phyloP scores from a whole-genome alignment of 495 filamentous ascomycete species.

The Podospora bellae-mahoneyi region DNA sequence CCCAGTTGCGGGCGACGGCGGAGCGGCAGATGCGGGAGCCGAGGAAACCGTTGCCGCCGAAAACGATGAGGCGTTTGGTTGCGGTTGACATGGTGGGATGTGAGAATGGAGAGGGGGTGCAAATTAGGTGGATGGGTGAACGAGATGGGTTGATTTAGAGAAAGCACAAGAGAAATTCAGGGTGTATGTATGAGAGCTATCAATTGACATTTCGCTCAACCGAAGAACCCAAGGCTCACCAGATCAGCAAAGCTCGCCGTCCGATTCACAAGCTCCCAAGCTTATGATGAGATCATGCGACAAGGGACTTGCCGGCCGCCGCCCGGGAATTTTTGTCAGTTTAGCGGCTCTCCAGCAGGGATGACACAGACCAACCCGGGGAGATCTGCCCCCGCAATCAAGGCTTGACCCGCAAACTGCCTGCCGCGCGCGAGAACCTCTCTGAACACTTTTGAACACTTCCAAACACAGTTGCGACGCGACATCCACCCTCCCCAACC shows the following conservation, averaged over 20 bases:
- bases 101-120: conserved; percentile 12
- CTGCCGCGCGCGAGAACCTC: not conserved
- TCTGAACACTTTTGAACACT: not conserved
- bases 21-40: conserved; percentile 90
- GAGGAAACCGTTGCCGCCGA: conserved; percentile 93
- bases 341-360: conserved; percentile 14
- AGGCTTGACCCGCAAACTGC: conserved; percentile 23
- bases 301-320: not conserved
- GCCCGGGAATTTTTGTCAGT: not conserved
- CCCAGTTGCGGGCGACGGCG: conserved; percentile 76
- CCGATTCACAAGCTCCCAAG: not conserved
- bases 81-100: conserved; percentile 22
- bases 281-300: conserved; percentile 9
- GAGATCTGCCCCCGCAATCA: conserved; percentile 22
- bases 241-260: not conserved
- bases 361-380: conserved; percentile 13
- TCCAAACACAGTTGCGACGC: conserved; percentile 1
- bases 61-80: conserved; percentile 75
- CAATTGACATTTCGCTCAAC: not conserved
- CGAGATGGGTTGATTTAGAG: not conserved
- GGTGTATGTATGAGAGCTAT: not conserved
- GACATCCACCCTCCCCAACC: not conserved
- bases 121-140: not conserved
- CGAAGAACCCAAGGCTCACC: not conserved
- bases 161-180: not conserved